Evolutionary conservation across 1,284 basidiomycete genomes (phyloP).

Genomic region (Boletus sp.): DNA sequence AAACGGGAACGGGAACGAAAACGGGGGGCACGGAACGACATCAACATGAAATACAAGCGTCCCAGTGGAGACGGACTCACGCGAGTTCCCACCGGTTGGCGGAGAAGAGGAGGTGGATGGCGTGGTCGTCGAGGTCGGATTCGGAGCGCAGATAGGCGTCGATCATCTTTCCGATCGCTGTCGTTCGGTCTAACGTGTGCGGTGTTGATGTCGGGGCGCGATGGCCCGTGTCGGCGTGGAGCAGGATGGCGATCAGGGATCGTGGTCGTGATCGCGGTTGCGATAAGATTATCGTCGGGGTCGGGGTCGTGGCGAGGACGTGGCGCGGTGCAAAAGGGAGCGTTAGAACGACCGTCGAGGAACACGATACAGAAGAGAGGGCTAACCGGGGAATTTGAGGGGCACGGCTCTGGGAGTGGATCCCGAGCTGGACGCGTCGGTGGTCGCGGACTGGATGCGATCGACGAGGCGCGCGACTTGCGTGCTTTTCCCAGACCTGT

Average conservation of each 20-base stretch:
- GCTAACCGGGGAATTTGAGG: constrained; percentile 85
- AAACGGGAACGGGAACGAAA: too few relatives aligned
- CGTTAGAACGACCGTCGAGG: constrained; percentile 9
- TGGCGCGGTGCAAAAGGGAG: background rate
- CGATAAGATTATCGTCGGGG: background rate
- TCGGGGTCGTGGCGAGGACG: background rate
- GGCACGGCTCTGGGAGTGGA: constrained; percentile 45
- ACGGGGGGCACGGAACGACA: background rate
- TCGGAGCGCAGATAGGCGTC: constrained; percentile 87
- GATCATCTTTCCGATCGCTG: constrained; percentile 92
- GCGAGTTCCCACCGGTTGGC: constrained; percentile 97
- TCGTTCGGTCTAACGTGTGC: constrained; percentile 76
- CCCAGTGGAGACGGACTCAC: constrained; percentile 50
- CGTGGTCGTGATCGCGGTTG: constrained; percentile 1
- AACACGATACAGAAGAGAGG: background rate
- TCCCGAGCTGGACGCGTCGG: constrained; percentile 47
- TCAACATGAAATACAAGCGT: background rate
- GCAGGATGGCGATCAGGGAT: background rate
- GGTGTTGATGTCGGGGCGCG: background rate
- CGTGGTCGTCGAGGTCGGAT: constrained; percentile 88
- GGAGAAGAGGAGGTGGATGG: constrained; percentile 93
- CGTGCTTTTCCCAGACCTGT: constrained; percentile 90
- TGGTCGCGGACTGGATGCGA: constrained; percentile 19
- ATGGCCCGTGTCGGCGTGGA: background rate
- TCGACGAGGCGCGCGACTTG: constrained; percentile 68